Conservation (phyloP, 2,329 filamentous ascomycete genomes). For the Plectosphaerella sp. region DNA sequence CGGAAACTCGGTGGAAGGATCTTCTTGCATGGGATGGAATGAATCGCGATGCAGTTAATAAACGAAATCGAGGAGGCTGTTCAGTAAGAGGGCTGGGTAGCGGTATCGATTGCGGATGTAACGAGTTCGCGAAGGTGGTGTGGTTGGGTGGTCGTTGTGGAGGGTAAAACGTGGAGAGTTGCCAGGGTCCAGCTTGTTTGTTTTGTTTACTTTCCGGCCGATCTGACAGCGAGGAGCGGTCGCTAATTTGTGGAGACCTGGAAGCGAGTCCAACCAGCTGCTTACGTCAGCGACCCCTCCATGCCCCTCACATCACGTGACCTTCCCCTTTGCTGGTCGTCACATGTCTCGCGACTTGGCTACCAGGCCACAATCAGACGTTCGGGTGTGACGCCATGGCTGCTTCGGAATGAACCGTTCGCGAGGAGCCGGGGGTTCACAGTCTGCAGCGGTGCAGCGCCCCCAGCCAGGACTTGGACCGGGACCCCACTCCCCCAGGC, state of each 20-base stretch:
- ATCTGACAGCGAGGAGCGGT: not conserved
- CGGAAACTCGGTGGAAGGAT: not conserved
- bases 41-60: slow-evolving; percentile 1
- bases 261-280: not conserved
- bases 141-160: not conserved
- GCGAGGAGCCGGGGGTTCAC: too few relatives aligned
- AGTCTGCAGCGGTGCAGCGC: too few relatives aligned
- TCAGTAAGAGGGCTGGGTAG: slow-evolving; percentile 7
- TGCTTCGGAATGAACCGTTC: too few relatives aligned
- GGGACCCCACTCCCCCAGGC: not conserved
- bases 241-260: not conserved
- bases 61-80: not conserved
- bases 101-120: not conserved
- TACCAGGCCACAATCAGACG: too few relatives aligned
- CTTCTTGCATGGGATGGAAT: not conserved
- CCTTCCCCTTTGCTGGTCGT: not conserved
- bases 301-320: not conserved
- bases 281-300: not conserved
- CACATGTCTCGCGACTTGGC: not conserved
- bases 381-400: too few relatives aligned
- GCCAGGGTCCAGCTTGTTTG: slow-evolving; percentile 3
- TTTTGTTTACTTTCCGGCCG: slow-evolving; percentile 11
- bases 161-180: not conserved
- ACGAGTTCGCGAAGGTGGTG: slow-evolving; percentile 2
- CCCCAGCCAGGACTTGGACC: not conserved